Conservation (phyloP, 2,329 filamentous ascomycete species). For the Corynespora cassiicola region DNA sequence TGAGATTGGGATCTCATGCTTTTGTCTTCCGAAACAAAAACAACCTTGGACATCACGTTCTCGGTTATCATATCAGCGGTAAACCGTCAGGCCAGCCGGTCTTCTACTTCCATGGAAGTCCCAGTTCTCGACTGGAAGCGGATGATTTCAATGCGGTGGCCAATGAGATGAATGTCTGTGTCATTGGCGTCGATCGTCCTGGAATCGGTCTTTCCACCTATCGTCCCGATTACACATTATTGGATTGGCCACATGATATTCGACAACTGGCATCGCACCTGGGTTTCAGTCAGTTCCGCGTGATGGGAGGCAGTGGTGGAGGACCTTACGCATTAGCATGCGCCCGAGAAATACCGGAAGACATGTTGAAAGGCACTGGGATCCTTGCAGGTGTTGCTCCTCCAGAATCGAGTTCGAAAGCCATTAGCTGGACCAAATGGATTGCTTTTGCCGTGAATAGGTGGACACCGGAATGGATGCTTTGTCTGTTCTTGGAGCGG, state of each 20-base stretch:
- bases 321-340: conserved; percentile 11
- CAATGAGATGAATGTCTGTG: conserved; percentile 1
- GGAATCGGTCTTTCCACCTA: conserved; percentile 10
- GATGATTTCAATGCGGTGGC: conserved; percentile 4
- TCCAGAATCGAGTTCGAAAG: conserved; percentile 4
- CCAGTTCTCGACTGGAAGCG: conserved; percentile 12
- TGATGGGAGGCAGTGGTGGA: conserved; percentile 9
- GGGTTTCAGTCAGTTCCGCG: conserved; percentile 3
- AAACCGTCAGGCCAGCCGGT: conserved; percentile 6
- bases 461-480: conserved; percentile 6
- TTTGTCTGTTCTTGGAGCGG: conserved; percentile 2
- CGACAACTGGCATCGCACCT: neutral
- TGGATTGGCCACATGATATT: conserved; percentile 7
- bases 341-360: conserved; percentile 2
- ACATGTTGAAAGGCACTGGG: conserved; percentile 9
- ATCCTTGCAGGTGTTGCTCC: conserved; percentile 8
- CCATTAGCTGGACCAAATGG: conserved; percentile 8
- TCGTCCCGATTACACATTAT: neutral
- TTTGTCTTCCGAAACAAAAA: neutral
- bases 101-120: conserved; percentile 16
- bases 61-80: conserved; percentile 8
- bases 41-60: neutral
- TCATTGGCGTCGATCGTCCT: conserved; percentile 8
- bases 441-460: conserved; percentile 9
- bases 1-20: neutral